Evolutionary conservation across 106 monocot genomes (phyloP), one percentile per base, ranked within the genome.

Genomic region (Gastrodia elata): DNA sequence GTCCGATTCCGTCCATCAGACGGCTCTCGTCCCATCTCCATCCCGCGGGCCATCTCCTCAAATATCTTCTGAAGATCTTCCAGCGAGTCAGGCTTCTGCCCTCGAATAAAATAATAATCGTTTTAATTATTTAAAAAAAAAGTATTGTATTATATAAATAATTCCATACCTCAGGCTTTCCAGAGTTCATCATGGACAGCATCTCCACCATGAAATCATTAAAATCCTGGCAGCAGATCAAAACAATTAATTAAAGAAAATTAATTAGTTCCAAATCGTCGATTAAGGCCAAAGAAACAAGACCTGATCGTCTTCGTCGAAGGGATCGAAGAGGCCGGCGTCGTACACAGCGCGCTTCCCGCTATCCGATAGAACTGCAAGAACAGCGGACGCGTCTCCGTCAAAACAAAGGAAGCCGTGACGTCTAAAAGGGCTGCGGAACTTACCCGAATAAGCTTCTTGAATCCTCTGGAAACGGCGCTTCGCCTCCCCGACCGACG

Each of bases 1-100:
- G 84, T 76, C 86, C 79, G 71, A 38, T 72, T 76, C 39, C 46
- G 52, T 52, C 52, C 52, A 22, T n/a, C 22, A 52, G 52, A 41
- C 43, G 68, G 57, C 14, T n/a, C 71, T 27, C 24, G 38, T 15
- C 71, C 77, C 71, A 64, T 71, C 30, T 55, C 70, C 77, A 77
- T 70, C 6, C 78, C 86, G 26, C 49, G 67, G 8, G 88, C 82
- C 33, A 96, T 74, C 52, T 96, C 95, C 30, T 67, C 78, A 75
- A 96, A 87, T 87, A 96, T 92, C 79, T 77, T 80, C 86, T 96
- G 92, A 37, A 96, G 71, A 59, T 92, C 95, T 80, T 96, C 92
- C 38, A 92, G 76, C 39, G 80, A 89, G 55, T 90, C 89, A 72
- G 85, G 85, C 69, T 83, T 86, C 94, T 91, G 78, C 72, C 16